Base-by-base conservation (phyloP, 192 early-diverging fungal species). In the Lobosporangium transversale region DNA sequence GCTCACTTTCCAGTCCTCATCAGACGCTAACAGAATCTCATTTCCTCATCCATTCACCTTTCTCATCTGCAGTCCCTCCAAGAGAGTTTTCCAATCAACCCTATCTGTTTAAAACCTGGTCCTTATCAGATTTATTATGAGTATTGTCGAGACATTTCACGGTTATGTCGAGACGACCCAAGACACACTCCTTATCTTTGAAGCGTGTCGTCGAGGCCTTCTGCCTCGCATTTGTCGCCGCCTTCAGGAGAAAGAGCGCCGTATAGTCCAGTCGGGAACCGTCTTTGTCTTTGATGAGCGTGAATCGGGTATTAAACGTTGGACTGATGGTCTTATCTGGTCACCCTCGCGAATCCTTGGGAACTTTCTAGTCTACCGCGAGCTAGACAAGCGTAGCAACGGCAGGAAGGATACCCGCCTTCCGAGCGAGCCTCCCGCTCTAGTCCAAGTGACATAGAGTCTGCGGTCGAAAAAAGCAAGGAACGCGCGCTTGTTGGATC, bases 211-310 rank as follows among this genome's bases (percentile, higher is more conserved):
- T 42, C 80, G 84, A 30, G 87, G 87, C 8, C 64, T 91, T 0
- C 58, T 94, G 36, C 88, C 89, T 5, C 89, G 86, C 49, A 85
- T 94, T 31, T 81, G 83, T 23, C 82, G 90, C 11, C 83, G 94
- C 10, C 83, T 94, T 6, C 89, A 90, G 54, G 91, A 93, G 26
- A 75, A 80, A 47, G 92, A 95, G 58, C 87, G 91, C 55, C 83
- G 85, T 44, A 81, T 85, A 37, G 89, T 95, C 37, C 62, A 79
- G 49, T 90, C 88, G 10, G 94, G 94, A 31, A 89, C 90, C 1
- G 84, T 94, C 14, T 90, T 94, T 54, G 91, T 95, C 27, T 95
- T 94, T 84, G 90, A 94, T 58, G 93, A 95, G 75, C 81, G 87
- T 51, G 91, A 94, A 55, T 89, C 89, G 35, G 87, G 89, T 8